phyloP scores from a whole-genome alignment of 2,329 filamentous ascomycete species.

The Aspergillus eucalypticola region DNA sequence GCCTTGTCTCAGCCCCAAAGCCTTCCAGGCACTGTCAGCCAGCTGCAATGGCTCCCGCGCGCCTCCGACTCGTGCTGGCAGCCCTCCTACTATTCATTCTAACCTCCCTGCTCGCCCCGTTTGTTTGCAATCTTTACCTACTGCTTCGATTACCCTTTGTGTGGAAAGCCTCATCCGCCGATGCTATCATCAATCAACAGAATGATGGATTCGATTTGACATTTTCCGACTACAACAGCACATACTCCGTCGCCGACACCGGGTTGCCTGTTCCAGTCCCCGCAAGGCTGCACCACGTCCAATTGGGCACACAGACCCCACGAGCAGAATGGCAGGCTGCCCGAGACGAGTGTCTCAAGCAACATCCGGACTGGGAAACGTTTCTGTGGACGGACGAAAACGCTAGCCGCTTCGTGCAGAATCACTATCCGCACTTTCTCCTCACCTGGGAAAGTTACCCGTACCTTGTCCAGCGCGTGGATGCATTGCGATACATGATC shows the following conservation, averaged over 20 bases:
- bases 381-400: conserved; percentile 19
- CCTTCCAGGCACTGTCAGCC: not conserved
- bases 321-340: conserved; percentile 22
- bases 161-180: not conserved
- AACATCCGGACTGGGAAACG: conserved; percentile 20
- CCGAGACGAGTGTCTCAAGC: conserved; percentile 16
- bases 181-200: conserved; percentile 3
- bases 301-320: conserved; percentile 13
- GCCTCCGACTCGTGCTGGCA: not conserved
- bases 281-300: conserved; percentile 16
- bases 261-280: not conserved
- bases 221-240: conserved; percentile 5
- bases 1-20: not conserved
- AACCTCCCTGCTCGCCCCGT: not conserved
- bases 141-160: conserved; percentile 14
- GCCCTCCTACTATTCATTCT: not conserved
- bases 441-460: conserved; percentile 22
- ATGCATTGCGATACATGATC: conserved; percentile 27
- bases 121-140: not conserved
- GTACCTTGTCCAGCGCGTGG: conserved; percentile 24
- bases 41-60: not conserved
- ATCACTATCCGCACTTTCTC: conserved; percentile 19
- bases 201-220: conserved; percentile 13
- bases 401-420: conserved; percentile 16
- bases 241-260: not conserved